Conservation (phyloP, 2,329 filamentous ascomycete species). For the Aspergillus spinulosporus region DNA sequence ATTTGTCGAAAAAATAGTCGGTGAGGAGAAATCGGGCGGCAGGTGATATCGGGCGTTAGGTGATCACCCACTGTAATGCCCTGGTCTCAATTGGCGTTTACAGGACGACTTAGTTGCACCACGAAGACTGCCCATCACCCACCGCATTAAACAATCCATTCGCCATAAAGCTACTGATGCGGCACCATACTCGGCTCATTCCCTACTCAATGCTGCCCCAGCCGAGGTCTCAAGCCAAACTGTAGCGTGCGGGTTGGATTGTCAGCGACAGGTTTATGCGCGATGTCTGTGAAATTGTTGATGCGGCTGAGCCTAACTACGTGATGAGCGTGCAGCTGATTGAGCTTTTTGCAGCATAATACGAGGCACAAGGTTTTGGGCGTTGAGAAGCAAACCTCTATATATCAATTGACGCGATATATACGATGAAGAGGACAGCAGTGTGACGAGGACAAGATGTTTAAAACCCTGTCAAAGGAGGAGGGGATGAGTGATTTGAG, state of each 20-base stretch:
- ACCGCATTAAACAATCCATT: too few relatives aligned
- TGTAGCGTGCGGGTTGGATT: conserved; percentile 72
- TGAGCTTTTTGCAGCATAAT: conserved; percentile 59
- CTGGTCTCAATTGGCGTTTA: too few relatives aligned
- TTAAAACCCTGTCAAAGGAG: conserved; percentile 65
- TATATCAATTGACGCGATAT: conserved; percentile 59
- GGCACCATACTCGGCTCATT: too few relatives aligned
- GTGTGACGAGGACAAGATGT: conserved; percentile 70
- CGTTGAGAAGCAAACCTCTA: conserved; percentile 77
- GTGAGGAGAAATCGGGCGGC: too few relatives aligned
- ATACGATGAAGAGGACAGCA: conserved; percentile 74
- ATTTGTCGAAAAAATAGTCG: too few relatives aligned
- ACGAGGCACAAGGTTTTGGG: conserved; percentile 55
- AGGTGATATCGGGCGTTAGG: too few relatives aligned
- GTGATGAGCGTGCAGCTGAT: conserved; percentile 73
- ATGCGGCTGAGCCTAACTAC: conserved; percentile 82
- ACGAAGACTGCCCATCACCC: too few relatives aligned
- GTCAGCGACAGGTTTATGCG: conserved; percentile 71
- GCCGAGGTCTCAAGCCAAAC: conserved; percentile 28
- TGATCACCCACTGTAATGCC: neutral
- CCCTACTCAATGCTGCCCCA: too few relatives aligned
- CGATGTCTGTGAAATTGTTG: conserved; percentile 64
- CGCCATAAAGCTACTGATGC: too few relatives aligned
- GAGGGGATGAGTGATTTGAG: conserved; percentile 67
- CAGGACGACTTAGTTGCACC: too few relatives aligned